Conservation (phyloP, 768 basidiomycete genomes). For the Tricholoma flavovirens region DNA sequence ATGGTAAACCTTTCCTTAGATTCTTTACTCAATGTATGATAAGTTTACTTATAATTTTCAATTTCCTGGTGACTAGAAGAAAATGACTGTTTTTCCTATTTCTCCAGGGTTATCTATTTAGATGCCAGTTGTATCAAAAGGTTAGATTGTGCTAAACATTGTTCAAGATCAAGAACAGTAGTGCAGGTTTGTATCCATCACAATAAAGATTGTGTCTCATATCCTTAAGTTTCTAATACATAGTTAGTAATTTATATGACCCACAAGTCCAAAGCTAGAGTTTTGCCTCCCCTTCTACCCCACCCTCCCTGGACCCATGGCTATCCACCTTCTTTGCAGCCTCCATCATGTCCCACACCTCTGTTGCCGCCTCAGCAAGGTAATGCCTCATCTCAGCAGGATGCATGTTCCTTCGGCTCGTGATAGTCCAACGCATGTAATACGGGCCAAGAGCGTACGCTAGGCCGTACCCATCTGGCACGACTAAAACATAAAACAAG, state of each 20-base stretch:
- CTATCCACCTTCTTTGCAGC: conserved; percentile 10
- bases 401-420: conserved; percentile 49
- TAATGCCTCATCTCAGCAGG: conserved; percentile 59
- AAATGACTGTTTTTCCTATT: too few species aligned
- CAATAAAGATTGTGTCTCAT: too few species aligned
- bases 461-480: conserved; percentile 86
- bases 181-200: too few species aligned
- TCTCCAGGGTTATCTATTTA: too few species aligned
- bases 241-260: neutral
- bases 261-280: neutral
- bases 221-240: too few species aligned
- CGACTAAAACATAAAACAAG: conserved; percentile 39
- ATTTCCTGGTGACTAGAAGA: too few species aligned
- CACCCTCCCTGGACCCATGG: conserved; percentile 1
- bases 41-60: too few species aligned
- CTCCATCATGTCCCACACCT: conserved; percentile 19
- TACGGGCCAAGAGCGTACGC: conserved; percentile 85
- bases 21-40: too few species aligned
- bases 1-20: too few species aligned
- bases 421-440: conserved; percentile 89
- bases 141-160: too few species aligned
- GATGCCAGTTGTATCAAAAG: too few species aligned
- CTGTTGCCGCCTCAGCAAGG: conserved; percentile 16
- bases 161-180: too few species aligned
- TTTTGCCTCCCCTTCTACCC: conserved; percentile 6